A percentile compares a stretch with the other conserved stretches of the same genome.
Evolutionary conservation across 2,329 filamentous ascomycete genomes (phyloP).

Genomic region (Myriosclerotinia duriaeana): DNA sequence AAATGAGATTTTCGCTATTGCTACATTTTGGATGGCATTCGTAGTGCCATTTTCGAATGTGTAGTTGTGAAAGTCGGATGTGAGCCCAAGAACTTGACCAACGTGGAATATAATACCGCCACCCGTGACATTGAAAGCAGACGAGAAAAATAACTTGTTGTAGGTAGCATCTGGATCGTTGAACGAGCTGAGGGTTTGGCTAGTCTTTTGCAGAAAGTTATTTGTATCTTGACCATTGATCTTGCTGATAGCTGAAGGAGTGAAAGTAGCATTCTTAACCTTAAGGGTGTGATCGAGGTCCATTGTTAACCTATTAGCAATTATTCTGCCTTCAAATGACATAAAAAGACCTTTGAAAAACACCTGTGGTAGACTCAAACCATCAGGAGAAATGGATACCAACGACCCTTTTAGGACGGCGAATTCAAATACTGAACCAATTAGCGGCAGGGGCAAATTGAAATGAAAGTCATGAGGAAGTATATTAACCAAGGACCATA

Average conservation of each 20-base stretch:
- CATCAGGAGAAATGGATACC: constrained; percentile 61
- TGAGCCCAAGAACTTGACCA: constrained; percentile 38
- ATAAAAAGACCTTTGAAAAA: constrained; percentile 49
- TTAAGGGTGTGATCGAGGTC: constrained; percentile 25
- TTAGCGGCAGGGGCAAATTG: constrained; percentile 52
- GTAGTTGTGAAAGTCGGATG: constrained; percentile 43
- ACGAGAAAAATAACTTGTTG: constrained; percentile 44
- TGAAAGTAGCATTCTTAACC: constrained; percentile 37
- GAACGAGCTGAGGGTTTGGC: constrained; percentile 38
- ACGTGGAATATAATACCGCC: constrained; percentile 39
- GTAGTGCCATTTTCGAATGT: constrained; percentile 44
- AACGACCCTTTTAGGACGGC: constrained; percentile 39
- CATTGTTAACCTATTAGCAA: constrained; percentile 16
- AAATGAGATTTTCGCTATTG: constrained; percentile 40
- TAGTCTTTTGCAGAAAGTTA: constrained; percentile 48
- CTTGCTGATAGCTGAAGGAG: constrained; percentile 49
- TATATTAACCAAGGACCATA: constrained; percentile 51
- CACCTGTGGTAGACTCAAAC: constrained; percentile 54
- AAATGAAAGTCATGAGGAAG: constrained; percentile 66
- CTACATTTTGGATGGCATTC: constrained; percentile 40
- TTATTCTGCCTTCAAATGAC: not conserved
- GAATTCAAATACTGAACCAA: constrained; percentile 43
- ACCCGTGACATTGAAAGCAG: constrained; percentile 33
- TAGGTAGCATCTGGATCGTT: constrained; percentile 45
- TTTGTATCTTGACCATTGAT: constrained; percentile 56